Percentiles rank a stretch among this genome's conserved stretches.
Conservation (phyloP, 2,329 filamentous ascomycete species). For the Neoarthrinium moseri region DNA sequence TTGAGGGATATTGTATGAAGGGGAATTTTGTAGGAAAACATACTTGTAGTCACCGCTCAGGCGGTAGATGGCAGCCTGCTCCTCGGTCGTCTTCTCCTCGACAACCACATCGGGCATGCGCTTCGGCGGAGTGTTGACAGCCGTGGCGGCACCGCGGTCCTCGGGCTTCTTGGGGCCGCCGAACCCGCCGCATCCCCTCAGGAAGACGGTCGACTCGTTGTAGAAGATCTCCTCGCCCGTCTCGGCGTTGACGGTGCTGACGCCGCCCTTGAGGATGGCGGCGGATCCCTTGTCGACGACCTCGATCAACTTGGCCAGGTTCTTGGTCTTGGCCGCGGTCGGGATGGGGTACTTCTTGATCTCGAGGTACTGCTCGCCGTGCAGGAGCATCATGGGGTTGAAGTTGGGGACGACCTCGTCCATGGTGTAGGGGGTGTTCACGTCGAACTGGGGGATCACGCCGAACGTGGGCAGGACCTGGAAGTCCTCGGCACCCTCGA, state of each 20-base stretch:
- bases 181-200: constrained; percentile 88
- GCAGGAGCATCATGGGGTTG: constrained; percentile 96
- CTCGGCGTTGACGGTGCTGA: constrained; percentile 79
- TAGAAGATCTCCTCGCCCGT: constrained; percentile 93
- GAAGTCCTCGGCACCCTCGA: constrained; percentile 89
- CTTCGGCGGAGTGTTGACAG: constrained; percentile 74
- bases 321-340: constrained; percentile 74
- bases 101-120: constrained; percentile 77
- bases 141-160: constrained; percentile 78
- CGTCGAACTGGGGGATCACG: constrained; percentile 91
- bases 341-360: constrained; percentile 89
- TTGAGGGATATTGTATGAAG: constrained; percentile 5
- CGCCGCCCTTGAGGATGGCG: constrained; percentile 76
- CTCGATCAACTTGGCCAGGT: constrained; percentile 80
- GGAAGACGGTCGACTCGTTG: constrained; percentile 92
- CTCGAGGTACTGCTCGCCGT: constrained; percentile 98
- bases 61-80: constrained; percentile 92
- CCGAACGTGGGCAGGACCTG: constrained; percentile 93
- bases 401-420: constrained; percentile 91
- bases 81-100: constrained; percentile 82
- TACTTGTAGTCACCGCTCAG: constrained; percentile 89
- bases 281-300: constrained; percentile 95
- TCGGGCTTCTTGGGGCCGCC: constrained; percentile 75
- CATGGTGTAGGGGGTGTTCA: constrained; percentile 75
- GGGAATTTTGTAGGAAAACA: constrained; percentile 18